phyloP scores from a whole-genome alignment of 306 rosid species.

The Gillenia trifoliata region DNA sequence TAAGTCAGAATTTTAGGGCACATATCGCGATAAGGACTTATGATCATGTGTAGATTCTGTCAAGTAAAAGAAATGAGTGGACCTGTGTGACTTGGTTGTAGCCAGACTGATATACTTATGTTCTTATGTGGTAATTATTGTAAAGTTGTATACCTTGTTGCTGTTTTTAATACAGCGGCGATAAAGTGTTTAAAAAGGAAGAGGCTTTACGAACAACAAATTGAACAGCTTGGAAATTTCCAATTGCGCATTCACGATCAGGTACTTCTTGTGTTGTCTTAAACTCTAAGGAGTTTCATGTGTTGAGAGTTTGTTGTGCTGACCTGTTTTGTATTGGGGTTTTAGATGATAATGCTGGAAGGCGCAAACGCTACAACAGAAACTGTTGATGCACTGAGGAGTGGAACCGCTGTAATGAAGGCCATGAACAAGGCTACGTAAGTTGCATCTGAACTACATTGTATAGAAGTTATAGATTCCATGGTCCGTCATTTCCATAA shows the following conservation, averaged over 20 bases:
- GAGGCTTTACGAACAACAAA: conserved; percentile 86
- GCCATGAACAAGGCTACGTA: conserved; percentile 98
- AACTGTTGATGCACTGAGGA: conserved; percentile 92
- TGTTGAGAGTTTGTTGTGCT: background rate
- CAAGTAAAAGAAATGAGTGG: background rate
- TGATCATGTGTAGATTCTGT: background rate
- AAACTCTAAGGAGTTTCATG: background rate
- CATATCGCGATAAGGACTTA: background rate
- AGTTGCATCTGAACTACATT: conserved; percentile 14
- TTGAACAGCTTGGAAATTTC: conserved; percentile 97
- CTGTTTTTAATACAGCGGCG: conserved; percentile 57
- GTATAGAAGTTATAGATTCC: background rate
- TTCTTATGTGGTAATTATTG: background rate
- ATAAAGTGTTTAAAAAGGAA: conserved; percentile 97
- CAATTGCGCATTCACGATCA: conserved; percentile 97
- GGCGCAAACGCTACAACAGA: conserved; percentile 98
- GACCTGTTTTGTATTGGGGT: background rate
- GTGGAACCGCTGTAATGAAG: conserved; percentile 95
- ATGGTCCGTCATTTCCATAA: background rate
- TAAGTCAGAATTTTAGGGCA: background rate
- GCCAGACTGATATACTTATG: background rate
- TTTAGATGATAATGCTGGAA: conserved; percentile 93
- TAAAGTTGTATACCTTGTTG: background rate
- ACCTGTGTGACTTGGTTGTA: background rate
- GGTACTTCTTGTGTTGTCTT: conserved; percentile 31